Evolutionary conservation across 2,329 filamentous ascomycete genomes (phyloP).

Genomic region (Cladosporium sp.): DNA sequence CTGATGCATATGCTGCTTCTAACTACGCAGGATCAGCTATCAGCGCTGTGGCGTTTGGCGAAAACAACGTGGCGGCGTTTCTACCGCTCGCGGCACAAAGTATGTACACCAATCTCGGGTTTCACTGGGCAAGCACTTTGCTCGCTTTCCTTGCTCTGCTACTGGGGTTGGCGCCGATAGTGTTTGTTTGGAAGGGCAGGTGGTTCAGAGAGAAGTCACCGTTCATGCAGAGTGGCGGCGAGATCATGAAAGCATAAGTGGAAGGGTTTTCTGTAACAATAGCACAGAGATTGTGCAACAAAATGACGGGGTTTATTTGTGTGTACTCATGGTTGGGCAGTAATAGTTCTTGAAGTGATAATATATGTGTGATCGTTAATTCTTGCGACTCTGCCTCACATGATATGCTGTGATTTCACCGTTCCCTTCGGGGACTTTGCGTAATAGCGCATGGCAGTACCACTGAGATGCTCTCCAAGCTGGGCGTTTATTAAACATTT

Average conservation of each 20-base stretch:
- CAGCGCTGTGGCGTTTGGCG: conserved; percentile 50
- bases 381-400: not conserved
- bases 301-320: not conserved
- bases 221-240: conserved; percentile 32
- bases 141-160: conserved; percentile 47
- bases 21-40: conserved; percentile 53
- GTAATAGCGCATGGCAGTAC: not conserved
- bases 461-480: not conserved
- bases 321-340: not conserved
- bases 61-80: conserved; percentile 52
- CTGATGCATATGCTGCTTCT: conserved; percentile 48
- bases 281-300: not conserved
- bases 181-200: conserved; percentile 41
- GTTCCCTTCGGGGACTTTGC: not conserved
- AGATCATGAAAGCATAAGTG: conserved; percentile 6
- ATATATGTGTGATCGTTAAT: not conserved
- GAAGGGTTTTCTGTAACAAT: not conserved
- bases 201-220: conserved; percentile 35
- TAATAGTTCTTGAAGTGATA: not conserved
- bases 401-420: not conserved
- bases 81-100: conserved; percentile 49
- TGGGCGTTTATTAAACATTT: no score
- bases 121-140: conserved; percentile 52
- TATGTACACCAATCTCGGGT: conserved; percentile 52
- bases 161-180: conserved; percentile 47